Conservation (phyloP, 306 rosid genomes). For the Senna siamea region DNA sequence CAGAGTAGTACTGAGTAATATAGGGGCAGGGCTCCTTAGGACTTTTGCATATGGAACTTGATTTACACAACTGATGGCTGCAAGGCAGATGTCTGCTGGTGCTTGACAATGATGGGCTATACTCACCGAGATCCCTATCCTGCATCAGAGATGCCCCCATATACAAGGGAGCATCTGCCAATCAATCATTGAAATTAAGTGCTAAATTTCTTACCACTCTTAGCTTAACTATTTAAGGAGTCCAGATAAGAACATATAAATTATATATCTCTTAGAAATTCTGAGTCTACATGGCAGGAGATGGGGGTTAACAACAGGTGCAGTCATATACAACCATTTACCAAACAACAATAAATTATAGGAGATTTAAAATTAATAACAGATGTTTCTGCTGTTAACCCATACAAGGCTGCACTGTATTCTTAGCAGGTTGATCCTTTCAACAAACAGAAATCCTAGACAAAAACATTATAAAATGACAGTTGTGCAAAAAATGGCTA, state of each 20-base stretch:
- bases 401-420: neutral
- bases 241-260: conserved; percentile 38
- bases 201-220: conserved; percentile 65
- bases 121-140: conserved; percentile 85
- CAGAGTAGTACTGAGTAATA: conserved; percentile 43
- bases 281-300: neutral
- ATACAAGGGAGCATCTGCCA: conserved; percentile 89
- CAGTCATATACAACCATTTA: neutral
- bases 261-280: conserved; percentile 1
- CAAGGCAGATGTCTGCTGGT: conserved; percentile 78
- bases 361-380: conserved; percentile 4
- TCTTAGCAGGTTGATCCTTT: neutral
- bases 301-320: conserved; percentile 28
- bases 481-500: neutral
- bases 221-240: conserved; percentile 33
- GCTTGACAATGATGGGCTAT: conserved; percentile 72
- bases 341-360: neutral
- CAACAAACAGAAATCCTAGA: neutral
- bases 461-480: neutral
- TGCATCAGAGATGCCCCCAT: conserved; percentile 94
- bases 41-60: conserved; percentile 55
- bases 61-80: conserved; percentile 66
- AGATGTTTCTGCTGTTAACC: conserved; percentile 9
- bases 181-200: conserved; percentile 84
- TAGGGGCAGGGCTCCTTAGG: conserved; percentile 75